Base-by-base conservation (phyloP, 208 protist species). In the Crithidia expoeki region DNA sequence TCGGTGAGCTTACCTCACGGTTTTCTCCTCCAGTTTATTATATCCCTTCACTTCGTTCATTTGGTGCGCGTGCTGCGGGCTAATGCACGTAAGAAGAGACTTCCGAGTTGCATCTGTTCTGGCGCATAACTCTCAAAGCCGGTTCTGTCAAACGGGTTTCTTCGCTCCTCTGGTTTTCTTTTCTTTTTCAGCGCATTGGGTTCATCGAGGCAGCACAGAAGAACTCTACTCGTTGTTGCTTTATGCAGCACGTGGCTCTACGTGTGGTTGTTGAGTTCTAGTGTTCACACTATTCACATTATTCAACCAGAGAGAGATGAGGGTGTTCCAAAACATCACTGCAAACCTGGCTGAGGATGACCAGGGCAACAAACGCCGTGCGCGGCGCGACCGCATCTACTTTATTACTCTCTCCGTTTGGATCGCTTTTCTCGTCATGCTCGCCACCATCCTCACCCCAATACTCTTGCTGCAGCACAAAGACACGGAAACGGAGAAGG, bases 351-450 rank as follows among this genome's bases (percentile, higher is more conserved):
- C 62, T 21, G 70, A 69, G 36, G 70, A 76, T 64, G 70, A 68
- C 44, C 61, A 76, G 46, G 69, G 42, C 62, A 76, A 38, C 56
- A 76, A 63, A 42, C 70, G 62, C 61, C 61, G 65, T 28, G 71
- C 71, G 0, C 66, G 67, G 56, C 61, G 63, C n/a, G 63, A 49
- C 21, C 71, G 71, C 47, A 63, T 76, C 6, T 76, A 76, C 63
- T 19, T 76, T 56, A 76, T 66, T 47, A 70, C 70, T 25, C 28
- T 75, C 0, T 53, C 74, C 47, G 67, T 75, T 16, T 65, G 65
- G 32, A 12, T 87, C 3, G 59, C 70, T 52, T 51, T 80, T 2
- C 23, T 93, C 19, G 34, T 85, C 14, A 47, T 89, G 0, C 72
- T 83, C 51, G 38, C 74, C 4, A 58, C 32, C 7, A 74, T 86